phyloP scores from a whole-genome alignment of 768 basidiomycete species.

The Pulveroboletus sp. region DNA sequence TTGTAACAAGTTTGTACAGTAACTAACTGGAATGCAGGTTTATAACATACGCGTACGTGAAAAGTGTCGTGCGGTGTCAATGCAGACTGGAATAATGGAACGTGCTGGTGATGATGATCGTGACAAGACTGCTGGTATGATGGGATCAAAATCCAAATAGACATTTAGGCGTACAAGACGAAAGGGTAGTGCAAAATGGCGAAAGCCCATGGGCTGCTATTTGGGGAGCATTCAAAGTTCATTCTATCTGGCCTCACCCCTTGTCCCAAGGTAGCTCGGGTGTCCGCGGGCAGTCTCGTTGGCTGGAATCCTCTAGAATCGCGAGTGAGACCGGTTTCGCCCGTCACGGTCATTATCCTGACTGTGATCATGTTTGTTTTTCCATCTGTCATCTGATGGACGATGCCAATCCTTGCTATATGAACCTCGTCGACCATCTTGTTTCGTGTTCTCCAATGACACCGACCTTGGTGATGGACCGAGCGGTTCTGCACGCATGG shows the following conservation, averaged over 20 bases:
- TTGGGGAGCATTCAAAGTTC: too few species aligned
- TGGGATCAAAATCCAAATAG: constrained; percentile 2
- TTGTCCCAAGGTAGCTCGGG: too few species aligned
- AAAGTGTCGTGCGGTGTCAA: not conserved
- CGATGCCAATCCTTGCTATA: constrained; percentile 14
- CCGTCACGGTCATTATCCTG: constrained; percentile 7
- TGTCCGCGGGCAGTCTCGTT: too few species aligned
- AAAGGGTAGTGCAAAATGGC: too few species aligned
- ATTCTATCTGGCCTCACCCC: too few species aligned
- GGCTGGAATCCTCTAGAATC: constrained; percentile 3
- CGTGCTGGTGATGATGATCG: not conserved
- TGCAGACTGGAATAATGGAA: not conserved
- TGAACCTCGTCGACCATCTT: constrained; percentile 20
- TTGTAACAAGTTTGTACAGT: too few species aligned
- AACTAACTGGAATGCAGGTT: too few species aligned
- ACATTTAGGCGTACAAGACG: too few species aligned
- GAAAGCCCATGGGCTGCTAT: too few species aligned
- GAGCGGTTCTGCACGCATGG: constrained; percentile 18
- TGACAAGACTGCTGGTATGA: constrained; percentile 3
- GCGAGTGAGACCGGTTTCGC: constrained; percentile 5
- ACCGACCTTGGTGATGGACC: constrained; percentile 15
- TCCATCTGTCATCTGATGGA: constrained; percentile 18
- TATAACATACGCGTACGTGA: not conserved
- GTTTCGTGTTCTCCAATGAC: constrained; percentile 12
- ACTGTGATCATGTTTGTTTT: constrained; percentile 6